Conservation (phyloP, 139 green algal genomes). For the Chlamydomonas asymmetrica region DNA sequence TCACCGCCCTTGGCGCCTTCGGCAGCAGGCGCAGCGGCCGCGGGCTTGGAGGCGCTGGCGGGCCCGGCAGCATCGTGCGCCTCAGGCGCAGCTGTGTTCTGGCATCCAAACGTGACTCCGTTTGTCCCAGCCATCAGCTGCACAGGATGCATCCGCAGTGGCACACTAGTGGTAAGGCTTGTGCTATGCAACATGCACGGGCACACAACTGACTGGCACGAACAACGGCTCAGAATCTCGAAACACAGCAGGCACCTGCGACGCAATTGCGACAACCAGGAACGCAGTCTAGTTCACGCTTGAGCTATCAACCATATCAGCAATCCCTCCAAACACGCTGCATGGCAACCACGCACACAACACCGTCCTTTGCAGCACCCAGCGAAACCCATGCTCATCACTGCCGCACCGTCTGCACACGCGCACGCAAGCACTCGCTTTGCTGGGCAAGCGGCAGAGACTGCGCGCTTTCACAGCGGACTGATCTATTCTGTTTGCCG, state of each 20-base stretch:
- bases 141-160: neutral
- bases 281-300: neutral
- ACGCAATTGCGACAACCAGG: too few species aligned
- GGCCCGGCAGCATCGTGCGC: neutral
- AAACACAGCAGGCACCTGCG: too few species aligned
- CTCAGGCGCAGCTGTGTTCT: constrained; percentile 59
- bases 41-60: neutral
- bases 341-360: neutral
- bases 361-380: neutral
- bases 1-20: constrained; percentile 10
- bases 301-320: neutral
- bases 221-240: neutral
- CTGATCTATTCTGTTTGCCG: neutral
- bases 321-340: neutral
- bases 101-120: constrained; percentile 76
- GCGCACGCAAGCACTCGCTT: neutral
- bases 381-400: neutral
- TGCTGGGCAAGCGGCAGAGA: neutral
- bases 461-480: neutral
- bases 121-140: constrained; percentile 78
- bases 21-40: neutral
- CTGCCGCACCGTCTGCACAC: neutral
- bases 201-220: neutral
- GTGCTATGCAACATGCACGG: too few species aligned
- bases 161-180: neutral